These are phyloP conservation scores for Gleditsia sinensis DNA, from an alignment of 306 rosid species.

Conservation along the genomic window DNA sequence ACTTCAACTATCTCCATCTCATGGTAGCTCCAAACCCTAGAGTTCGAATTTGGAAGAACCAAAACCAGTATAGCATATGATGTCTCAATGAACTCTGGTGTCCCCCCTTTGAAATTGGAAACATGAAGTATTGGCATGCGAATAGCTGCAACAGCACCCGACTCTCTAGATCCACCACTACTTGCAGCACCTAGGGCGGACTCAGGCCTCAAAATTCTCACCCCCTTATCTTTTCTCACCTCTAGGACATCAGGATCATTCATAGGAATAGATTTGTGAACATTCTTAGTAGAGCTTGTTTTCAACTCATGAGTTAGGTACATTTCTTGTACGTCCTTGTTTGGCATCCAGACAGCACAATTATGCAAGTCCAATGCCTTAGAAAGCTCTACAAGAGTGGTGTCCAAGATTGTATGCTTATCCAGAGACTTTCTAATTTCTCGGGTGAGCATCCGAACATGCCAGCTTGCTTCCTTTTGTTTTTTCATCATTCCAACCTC, in stretches of 20 bases:
- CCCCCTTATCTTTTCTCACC: constrained; percentile 56
- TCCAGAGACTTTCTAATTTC: constrained; percentile 79
- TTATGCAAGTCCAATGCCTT: constrained; percentile 70
- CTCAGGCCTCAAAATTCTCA: constrained; percentile 62
- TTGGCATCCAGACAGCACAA: constrained; percentile 91
- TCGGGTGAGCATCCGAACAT: constrained; percentile 80
- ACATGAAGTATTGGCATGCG: constrained; percentile 81
- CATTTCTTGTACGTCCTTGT: constrained; percentile 55
- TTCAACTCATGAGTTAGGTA: constrained; percentile 71
- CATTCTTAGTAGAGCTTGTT: constrained; percentile 30
- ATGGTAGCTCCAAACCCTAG: constrained; percentile 58
- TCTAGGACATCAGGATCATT: constrained; percentile 62
- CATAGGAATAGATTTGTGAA: constrained; percentile 53
- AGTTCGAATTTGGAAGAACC: constrained; percentile 57
- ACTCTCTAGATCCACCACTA: constrained; percentile 47
- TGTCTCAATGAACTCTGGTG: constrained; percentile 71
- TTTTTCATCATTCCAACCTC: constrained; percentile 87
- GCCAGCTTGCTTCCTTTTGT: constrained; percentile 79
- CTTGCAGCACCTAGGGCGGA: constrained; percentile 69
- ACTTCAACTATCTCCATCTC: constrained; percentile 80
- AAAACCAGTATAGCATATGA: constrained; percentile 71
- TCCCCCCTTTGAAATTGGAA: constrained; percentile 82
- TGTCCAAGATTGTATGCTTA: constrained; percentile 72
- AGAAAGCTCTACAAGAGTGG: constrained; percentile 83
- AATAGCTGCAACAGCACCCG: constrained; percentile 72